phyloP scores from a whole-genome alignment of 1,284 basidiomycete species.

The Cystobasidium slooffiae region DNA sequence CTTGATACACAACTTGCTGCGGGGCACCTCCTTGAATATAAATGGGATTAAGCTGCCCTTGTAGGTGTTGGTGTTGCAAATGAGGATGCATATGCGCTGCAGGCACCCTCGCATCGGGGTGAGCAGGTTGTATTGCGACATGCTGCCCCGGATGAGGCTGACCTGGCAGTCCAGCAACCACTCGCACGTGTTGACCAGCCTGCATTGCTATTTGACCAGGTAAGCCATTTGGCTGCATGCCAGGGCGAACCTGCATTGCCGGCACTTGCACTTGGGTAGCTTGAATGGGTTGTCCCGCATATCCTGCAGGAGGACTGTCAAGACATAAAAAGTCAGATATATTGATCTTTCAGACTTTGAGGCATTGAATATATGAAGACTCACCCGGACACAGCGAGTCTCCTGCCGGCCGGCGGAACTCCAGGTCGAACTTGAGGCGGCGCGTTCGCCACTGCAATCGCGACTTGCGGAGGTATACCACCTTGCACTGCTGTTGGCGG shows the following conservation, averaged over 20 bases:
- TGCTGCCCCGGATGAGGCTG: conserved; percentile 3
- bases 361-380: neutral
- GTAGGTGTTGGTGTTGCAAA: conserved; percentile 25
- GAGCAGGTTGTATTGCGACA: neutral
- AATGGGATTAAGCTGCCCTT: neutral
- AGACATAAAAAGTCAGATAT: neutral
- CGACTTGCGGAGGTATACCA: neutral
- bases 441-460: conserved; percentile 1
- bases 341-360: neutral
- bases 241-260: neutral
- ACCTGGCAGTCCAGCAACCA: conserved; percentile 11
- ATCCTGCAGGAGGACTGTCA: neutral
- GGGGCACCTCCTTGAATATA: conserved; percentile 12
- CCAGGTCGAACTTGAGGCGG: neutral
- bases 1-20: conserved; percentile 6
- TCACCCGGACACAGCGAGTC: conserved; percentile 16
- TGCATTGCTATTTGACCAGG: conserved; percentile 1
- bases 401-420: neutral
- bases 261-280: neutral
- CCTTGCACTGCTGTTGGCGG: neutral
- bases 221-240: neutral
- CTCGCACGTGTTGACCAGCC: neutral
- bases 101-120: neutral
- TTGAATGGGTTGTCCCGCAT: neutral
- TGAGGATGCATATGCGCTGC: conserved; percentile 24